These are phyloP conservation scores for Thermothelomyces thermophilus DNA, from an alignment of 2,329 filamentous ascomycete genomes.

Conservation along the genomic window DNA sequence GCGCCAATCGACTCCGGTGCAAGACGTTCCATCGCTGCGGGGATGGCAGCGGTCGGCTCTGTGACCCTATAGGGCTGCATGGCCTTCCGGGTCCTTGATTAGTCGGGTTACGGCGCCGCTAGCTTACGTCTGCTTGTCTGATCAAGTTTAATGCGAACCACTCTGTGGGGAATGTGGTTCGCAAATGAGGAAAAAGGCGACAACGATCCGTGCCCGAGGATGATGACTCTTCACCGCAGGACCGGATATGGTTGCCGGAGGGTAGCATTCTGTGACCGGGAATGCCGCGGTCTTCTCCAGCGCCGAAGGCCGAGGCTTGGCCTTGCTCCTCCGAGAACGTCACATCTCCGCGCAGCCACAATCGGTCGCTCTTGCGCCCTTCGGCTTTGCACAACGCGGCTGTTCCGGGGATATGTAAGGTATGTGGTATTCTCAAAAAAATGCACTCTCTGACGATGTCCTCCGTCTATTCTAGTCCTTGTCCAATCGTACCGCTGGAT, in stretches of 20 bases:
- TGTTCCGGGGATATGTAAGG: neutral
- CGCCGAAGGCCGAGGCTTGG: neutral
- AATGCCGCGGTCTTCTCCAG: neutral
- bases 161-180: slow-evolving; percentile 12
- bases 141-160: neutral
- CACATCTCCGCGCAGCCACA: neutral
- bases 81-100: neutral
- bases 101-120: slow-evolving; percentile 2
- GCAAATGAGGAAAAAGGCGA: slow-evolving; percentile 11
- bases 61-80: slow-evolving; percentile 15
- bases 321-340: neutral
- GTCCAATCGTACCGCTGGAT: slow-evolving; percentile 83
- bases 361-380: neutral
- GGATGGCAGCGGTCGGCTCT: neutral
- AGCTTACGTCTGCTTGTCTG: neutral
- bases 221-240: slow-evolving; percentile 10
- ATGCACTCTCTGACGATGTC: neutral
- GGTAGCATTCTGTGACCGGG: neutral
- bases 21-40: neutral
- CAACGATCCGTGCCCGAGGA: neutral
- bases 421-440: neutral
- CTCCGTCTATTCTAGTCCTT: slow-evolving; percentile 56
- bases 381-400: neutral
- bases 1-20: neutral
- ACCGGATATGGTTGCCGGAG: neutral